A percentile compares a stretch with the other conserved stretches of the same genome.
phyloP scores from a whole-genome alignment of 257 asterid genomes.

The Nicotiana tomentosiformis region DNA sequence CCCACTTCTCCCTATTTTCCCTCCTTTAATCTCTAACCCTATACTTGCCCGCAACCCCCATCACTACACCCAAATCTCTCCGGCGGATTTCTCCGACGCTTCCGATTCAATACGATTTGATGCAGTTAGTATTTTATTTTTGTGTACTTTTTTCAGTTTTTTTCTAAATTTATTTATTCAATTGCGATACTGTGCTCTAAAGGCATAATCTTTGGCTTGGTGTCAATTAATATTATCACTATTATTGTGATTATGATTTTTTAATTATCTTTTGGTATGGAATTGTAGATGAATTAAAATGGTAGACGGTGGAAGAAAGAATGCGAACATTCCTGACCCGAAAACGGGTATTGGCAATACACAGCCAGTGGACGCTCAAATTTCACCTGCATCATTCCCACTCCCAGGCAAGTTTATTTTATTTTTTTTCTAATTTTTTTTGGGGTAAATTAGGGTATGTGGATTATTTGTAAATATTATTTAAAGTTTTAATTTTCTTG shows the following conservation, averaged over 20 bases:
- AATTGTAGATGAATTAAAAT: conserved; percentile 34
- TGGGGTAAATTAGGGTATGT: neutral
- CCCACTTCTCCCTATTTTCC: conserved; percentile 11
- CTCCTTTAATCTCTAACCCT: conserved; percentile 22
- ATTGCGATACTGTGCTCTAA: neutral
- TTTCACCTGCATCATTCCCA: conserved; percentile 16
- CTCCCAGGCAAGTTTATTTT: conserved; percentile 22
- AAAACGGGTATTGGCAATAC: conserved; percentile 29
- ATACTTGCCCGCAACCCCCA: conserved; percentile 3
- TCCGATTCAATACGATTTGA: neutral
- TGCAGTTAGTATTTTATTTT: neutral
- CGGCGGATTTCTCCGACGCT: neutral
- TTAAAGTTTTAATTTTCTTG: neutral
- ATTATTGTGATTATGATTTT: neutral
- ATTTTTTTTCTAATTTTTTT: neutral
- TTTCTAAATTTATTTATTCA: neutral
- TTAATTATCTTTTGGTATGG: neutral
- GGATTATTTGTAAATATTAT: neutral
- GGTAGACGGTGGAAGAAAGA: conserved; percentile 25
- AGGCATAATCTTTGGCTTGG: neutral
- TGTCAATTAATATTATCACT: neutral
- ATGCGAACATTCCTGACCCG: conserved; percentile 8
- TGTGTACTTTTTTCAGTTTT: neutral
- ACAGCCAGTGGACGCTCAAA: conserved; percentile 37
- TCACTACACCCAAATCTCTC: neutral